Evolutionary conservation across 176 grass and related monocot genomes (phyloP).

Genomic region (Cocos nucifera): DNA sequence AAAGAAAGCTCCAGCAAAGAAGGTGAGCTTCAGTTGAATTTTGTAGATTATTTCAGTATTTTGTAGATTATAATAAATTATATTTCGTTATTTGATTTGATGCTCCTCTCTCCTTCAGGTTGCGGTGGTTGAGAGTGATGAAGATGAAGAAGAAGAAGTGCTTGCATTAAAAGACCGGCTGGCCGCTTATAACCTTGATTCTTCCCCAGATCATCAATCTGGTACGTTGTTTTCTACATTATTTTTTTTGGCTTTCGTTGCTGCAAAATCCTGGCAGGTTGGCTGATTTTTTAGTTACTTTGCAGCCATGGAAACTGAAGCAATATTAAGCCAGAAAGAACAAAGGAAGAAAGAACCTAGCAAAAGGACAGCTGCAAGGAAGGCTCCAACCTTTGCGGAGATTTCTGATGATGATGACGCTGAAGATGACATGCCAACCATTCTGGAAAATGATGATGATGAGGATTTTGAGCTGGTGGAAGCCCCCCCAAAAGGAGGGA

Average conservation of each 20-base stretch:
- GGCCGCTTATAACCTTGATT: constrained; percentile 30
- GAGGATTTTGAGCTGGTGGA: constrained; percentile 12
- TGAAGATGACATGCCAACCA: not conserved
- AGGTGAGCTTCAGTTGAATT: constrained; percentile 23
- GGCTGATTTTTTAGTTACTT: no score
- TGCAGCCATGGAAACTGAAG: constrained; percentile 22
- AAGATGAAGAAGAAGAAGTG: constrained; percentile 32
- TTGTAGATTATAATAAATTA: no score
- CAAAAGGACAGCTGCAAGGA: constrained; percentile 38
- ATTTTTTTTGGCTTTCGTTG: no score
- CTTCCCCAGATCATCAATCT: constrained; percentile 28
- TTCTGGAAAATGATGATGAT: constrained; percentile 23
- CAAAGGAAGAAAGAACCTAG: constrained; percentile 24
- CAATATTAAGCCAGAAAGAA: constrained; percentile 9
- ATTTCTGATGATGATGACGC: constrained; percentile 29
- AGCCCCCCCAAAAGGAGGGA: constrained; percentile 23
- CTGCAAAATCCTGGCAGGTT: no score
- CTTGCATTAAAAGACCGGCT: constrained; percentile 34
- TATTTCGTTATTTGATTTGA: no score
- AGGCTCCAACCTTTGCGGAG: constrained; percentile 14
- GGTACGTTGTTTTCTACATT: constrained; percentile 11
- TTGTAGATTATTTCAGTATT: no score
- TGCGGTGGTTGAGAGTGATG: constrained; percentile 26
- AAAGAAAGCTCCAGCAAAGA: constrained; percentile 43
- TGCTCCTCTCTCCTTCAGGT: constrained; percentile 16